Base-by-base conservation (phyloP, 2,329 filamentous ascomycete genomes). In the Canariomyces notabilis region DNA sequence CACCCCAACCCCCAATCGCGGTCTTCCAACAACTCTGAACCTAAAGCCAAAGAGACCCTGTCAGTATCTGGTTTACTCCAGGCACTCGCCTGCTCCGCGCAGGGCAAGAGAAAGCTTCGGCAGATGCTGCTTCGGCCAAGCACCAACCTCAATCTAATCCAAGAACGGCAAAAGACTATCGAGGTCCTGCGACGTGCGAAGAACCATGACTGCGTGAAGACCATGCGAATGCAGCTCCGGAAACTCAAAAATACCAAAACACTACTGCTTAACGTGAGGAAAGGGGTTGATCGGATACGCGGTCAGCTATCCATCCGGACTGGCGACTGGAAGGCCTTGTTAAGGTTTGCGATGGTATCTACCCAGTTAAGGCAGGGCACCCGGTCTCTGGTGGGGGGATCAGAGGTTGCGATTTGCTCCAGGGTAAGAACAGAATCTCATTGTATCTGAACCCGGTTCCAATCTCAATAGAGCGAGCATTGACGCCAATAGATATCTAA, bases 51-150 rank as follows among this genome's bases (percentile, higher is more conserved):
- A 63, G 89, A 95, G 67, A 85, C 81, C 14, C 73, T 93, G 1
- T 97, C 88, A 0, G 69, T 95, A 0, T 95, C 86, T 62, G 90
- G 87, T 0, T 69, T 97, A 0, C 94, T 96, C 51, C 80, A 85
- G 48, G 74, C 80, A 45, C 70, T 93, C 22, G 82, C 85, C 20
- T 77, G 77, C 45, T 96, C 89, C 3, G 76, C 85, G 1, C 89
- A 96, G 62, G 93, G 93, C 0, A 88, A 81, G 56, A 61, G 70
- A 20, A 75, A 77, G 35, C 73, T 98, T 5, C 83, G 87, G n/a
- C 83, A 87, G 57, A 77, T 86, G 42, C 93, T 98, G 55, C 69
- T 96, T 6, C 81, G 86, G 0, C 93, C 93, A 18, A 87, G 82
- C 22, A 71, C 83, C 20, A 77, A 93, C 49, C 61, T 87, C 1